Conservation (phyloP, 805 yeast genomes). For the Saturnispora dispora region DNA sequence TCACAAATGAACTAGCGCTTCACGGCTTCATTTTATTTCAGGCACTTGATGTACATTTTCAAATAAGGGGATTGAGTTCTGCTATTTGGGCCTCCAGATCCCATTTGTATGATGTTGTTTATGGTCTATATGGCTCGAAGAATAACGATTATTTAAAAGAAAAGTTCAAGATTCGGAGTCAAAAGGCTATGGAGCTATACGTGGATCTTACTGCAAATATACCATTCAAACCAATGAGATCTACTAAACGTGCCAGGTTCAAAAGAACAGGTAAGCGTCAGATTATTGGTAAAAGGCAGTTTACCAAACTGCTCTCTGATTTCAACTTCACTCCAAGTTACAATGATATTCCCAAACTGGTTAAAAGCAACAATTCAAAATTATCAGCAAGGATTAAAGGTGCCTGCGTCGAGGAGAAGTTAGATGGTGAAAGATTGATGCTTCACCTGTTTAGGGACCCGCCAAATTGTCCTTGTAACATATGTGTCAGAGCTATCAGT, state of each 20-base stretch:
- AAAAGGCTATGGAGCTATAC: slow-evolving; percentile 41
- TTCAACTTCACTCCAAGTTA: slow-evolving; percentile 30
- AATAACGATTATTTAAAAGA: slow-evolving; percentile 7
- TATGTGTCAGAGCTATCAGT: slow-evolving; percentile 21
- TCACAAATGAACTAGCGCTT: background rate
- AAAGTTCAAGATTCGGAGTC: slow-evolving; percentile 51
- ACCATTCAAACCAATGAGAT: slow-evolving; percentile 72
- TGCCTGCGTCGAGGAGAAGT: slow-evolving; percentile 78
- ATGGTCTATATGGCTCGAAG: slow-evolving; percentile 4
- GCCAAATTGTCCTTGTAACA: slow-evolving; percentile 12
- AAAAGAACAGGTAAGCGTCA: slow-evolving; percentile 37
- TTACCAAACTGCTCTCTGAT: background rate
- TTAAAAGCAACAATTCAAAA: slow-evolving; percentile 44
- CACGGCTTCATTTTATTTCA: background rate
- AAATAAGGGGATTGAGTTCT: background rate
- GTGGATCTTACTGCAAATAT: slow-evolving; percentile 31
- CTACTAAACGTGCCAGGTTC: slow-evolving; percentile 37
- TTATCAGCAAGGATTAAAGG: slow-evolving; percentile 6
- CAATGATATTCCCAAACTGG: slow-evolving; percentile 52
- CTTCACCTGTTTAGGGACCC: slow-evolving; percentile 50
- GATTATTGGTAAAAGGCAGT: slow-evolving; percentile 4
- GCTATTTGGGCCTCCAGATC: slow-evolving; percentile 9
- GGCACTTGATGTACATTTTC: background rate
- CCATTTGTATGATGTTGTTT: slow-evolving; percentile 11
- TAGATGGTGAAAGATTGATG: slow-evolving; percentile 88